phyloP scores from a whole-genome alignment of 169 alveolate species.

The Plasmodium coatneyi region DNA sequence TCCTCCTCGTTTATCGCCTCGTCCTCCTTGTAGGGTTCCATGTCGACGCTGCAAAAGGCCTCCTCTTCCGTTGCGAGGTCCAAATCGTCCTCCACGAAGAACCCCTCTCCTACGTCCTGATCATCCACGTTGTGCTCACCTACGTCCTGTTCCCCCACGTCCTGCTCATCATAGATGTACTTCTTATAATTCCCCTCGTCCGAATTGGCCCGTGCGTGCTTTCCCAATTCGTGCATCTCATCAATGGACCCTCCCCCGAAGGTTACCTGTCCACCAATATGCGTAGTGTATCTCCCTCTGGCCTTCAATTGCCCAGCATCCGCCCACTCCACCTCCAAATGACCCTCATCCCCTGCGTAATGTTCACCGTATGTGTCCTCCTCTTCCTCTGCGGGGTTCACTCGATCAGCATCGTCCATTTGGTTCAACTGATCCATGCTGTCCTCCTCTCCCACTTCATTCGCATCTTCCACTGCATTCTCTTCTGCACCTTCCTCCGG shows the following conservation, averaged over 20 bases:
- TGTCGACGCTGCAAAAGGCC: not conserved
- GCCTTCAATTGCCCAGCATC: not conserved
- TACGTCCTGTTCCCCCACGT: not conserved
- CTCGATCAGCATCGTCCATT: no score
- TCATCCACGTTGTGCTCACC: not conserved
- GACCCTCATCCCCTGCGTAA: not conserved
- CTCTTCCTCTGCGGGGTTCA: not conserved
- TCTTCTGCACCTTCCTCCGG: not conserved
- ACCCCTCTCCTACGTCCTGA: not conserved
- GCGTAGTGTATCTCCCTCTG: not conserved
- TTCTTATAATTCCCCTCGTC: constrained; percentile 4
- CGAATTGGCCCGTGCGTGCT: not conserved
- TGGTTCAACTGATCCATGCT: not conserved
- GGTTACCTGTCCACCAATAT: not conserved
- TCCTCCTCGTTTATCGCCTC: not conserved
- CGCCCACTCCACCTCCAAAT: not conserved
- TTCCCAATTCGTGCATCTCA: not conserved
- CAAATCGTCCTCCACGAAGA: not conserved
- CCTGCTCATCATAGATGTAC: not conserved
- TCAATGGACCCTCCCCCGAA: not conserved
- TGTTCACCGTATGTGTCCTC: not conserved
- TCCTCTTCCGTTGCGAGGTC: not conserved
- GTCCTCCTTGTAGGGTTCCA: not conserved
- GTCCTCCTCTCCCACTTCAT: not conserved
- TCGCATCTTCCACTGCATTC: not conserved